These are phyloP conservation scores for Candida xyloterini DNA, from an alignment of 805 yeast species.

Conservation along the genomic window DNA sequence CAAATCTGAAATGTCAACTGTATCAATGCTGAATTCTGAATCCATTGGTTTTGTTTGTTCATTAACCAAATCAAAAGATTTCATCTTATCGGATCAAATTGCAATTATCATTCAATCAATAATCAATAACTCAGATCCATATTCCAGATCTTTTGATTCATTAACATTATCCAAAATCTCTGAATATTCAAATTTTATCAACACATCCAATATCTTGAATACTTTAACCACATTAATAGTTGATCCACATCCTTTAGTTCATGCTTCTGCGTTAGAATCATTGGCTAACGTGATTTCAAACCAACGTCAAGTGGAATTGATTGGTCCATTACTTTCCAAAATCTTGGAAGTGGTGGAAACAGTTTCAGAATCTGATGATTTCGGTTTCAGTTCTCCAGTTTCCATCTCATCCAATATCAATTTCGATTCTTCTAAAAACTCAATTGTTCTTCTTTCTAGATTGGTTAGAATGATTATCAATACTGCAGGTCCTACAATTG, in stretches of 20 bases:
- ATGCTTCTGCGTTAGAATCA: conserved; percentile 66
- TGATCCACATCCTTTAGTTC: conserved; percentile 87
- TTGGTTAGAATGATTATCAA: conserved; percentile 45
- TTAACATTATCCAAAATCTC: conserved; percentile 38
- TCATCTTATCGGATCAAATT: conserved; percentile 37
- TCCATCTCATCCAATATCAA: conserved; percentile 49
- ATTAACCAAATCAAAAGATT: conserved; percentile 25
- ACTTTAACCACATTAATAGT: conserved; percentile 56
- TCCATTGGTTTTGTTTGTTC: conserved; percentile 32
- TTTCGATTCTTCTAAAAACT: conserved; percentile 38
- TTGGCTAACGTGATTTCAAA: conserved; percentile 53
- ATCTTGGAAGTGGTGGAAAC: conserved; percentile 40
- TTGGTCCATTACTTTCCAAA: conserved; percentile 37
- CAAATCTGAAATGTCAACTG: conserved; percentile 20
- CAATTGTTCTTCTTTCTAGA: conserved; percentile 42
- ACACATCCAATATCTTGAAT: conserved; percentile 48
- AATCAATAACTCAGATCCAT: conserved; percentile 63
- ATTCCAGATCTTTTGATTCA: conserved; percentile 56
- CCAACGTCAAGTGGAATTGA: conserved; percentile 36
- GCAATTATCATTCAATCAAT: conserved; percentile 61
- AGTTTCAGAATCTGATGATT: conserved; percentile 46
- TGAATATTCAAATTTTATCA: conserved; percentile 23
- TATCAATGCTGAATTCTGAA: conserved; percentile 28
- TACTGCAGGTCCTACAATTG: conserved; percentile 56
- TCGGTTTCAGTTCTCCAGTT: conserved; percentile 43